A percentile compares a stretch with the other conserved stretches of the same genome.
Evolutionary conservation across 140 eudicot genomes (phyloP).

Genomic region (Cichorium intybus): DNA sequence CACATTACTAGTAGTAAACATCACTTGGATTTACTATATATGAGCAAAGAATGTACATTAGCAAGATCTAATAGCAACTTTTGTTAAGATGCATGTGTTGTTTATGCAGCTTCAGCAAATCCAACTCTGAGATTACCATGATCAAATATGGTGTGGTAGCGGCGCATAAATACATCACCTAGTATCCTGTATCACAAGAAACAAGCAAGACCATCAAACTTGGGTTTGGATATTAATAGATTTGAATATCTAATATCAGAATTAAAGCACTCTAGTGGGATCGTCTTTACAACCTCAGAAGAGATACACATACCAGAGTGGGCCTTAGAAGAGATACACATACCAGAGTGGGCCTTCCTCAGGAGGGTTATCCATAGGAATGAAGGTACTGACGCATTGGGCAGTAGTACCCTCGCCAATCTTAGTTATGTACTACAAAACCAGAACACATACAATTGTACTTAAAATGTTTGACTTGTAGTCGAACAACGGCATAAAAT

Average conservation of each 20-base stretch:
- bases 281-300: no score
- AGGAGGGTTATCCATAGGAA: background rate
- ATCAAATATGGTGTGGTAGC: constrained; percentile 78
- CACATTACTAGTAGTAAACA: background rate
- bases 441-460: background rate
- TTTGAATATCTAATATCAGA: background rate
- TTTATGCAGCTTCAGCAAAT: constrained; percentile 70
- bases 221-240: background rate
- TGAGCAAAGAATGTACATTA: background rate
- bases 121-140: constrained; percentile 60
- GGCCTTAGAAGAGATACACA: no score
- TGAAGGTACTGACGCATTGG: background rate
- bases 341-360: background rate
- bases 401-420: background rate
- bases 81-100: background rate
- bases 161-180: constrained; percentile 91
- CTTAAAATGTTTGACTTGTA: background rate
- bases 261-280: background rate
- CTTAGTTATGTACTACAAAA: background rate
- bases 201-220: background rate
- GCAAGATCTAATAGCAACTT: background rate
- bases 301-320: constrained; percentile 52
- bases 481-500: background rate
- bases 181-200: constrained; percentile 54
- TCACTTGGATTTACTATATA: background rate